phyloP scores from a whole-genome alignment of 2,329 filamentous ascomycete genomes.

The Pezizomycotina sp. region DNA sequence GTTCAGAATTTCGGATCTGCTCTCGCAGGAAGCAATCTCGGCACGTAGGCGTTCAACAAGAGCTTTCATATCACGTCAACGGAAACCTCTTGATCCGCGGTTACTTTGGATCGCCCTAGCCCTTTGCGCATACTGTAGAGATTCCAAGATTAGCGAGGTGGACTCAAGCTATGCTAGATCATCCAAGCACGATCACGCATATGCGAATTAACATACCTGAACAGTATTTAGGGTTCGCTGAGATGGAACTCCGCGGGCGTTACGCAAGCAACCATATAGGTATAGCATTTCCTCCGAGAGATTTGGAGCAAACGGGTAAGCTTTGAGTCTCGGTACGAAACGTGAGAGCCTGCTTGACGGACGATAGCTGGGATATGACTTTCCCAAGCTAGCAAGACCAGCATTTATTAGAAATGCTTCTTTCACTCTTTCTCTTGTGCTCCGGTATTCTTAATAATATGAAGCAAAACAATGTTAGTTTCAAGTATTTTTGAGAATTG shows the following conservation, averaged over 20 bases:
- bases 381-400: conserved; percentile 88
- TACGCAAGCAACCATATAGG: conserved; percentile 98
- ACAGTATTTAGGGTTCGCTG: conserved; percentile 96
- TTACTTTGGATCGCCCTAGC: conserved; percentile 95
- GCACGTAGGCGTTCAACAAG: conserved; percentile 85
- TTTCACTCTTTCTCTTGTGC: conserved; percentile 80
- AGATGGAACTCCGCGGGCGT: conserved; percentile 93
- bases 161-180: not conserved
- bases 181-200: not conserved
- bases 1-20: conserved; percentile 74
- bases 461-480: conserved; percentile 1
- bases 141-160: conserved; percentile 10
- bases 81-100: conserved; percentile 73
- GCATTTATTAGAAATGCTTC: conserved; percentile 98
- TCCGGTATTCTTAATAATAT: conserved; percentile 50
- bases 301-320: conserved; percentile 89
- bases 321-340: conserved; percentile 96
- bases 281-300: conserved; percentile 90
- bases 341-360: conserved; percentile 73
- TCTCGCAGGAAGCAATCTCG: conserved; percentile 80
- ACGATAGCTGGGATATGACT: conserved; percentile 94
- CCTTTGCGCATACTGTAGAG: conserved; percentile 66
- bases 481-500: no score
- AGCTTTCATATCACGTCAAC: conserved; percentile 87
- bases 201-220: conserved; percentile 27